Percentiles rank a stretch among this genome's conserved stretches.
Evolutionary conservation across 495 filamentous ascomycete species (phyloP).

Genomic region (Viridothelium virens): DNA sequence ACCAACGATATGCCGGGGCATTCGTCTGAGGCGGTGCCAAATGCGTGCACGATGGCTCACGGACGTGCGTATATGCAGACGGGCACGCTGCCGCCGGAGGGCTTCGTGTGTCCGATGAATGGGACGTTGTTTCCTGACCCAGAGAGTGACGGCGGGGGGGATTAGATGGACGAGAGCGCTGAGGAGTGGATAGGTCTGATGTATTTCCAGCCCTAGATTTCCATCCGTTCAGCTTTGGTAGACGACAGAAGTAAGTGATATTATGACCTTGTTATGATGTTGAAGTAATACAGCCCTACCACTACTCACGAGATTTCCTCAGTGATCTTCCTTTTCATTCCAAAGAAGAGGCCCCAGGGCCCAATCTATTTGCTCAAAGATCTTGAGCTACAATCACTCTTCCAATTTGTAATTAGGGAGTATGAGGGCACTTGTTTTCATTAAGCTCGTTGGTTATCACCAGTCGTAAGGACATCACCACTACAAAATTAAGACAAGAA

Average conservation of each 20-base stretch:
- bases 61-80: background rate
- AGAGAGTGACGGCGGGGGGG: too few relatives aligned
- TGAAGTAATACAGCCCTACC: too few relatives aligned
- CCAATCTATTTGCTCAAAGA: background rate
- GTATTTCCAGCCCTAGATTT: too few relatives aligned
- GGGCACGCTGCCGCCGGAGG: background rate
- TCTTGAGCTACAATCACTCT: background rate
- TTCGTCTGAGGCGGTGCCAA: background rate
- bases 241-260: too few relatives aligned
- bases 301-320: background rate
- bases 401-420: background rate
- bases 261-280: too few relatives aligned
- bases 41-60: background rate
- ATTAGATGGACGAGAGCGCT: too few relatives aligned
- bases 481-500: background rate
- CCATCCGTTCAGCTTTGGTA: too few relatives aligned
- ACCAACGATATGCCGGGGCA: conserved; percentile 35
- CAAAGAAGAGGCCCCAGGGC: background rate
- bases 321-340: background rate
- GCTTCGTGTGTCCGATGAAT: background rate
- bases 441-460: background rate
- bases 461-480: background rate
- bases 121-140: background rate
- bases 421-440: background rate
- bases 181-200: too few relatives aligned